Percentiles rank a stretch among this genome's conserved stretches.
Evolutionary conservation across 441 rosid genomes (phyloP).

Genomic region (California macrophylla): DNA sequence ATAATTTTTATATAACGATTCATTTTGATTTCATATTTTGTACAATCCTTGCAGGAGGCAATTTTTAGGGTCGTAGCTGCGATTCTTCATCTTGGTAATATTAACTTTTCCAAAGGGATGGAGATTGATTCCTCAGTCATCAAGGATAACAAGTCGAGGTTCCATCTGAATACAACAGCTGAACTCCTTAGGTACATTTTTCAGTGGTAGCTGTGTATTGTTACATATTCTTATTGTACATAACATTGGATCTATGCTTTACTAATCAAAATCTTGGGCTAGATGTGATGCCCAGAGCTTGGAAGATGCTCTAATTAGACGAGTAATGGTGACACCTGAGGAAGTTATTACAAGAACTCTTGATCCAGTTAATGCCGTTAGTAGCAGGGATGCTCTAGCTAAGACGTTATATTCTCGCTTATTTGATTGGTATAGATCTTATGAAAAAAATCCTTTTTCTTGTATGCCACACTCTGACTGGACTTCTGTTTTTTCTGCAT

Average conservation of each 20-base stretch:
- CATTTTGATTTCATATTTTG: conserved; percentile 14
- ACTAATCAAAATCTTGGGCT: conserved; percentile 8
- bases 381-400: conserved; percentile 95
- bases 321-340: conserved; percentile 99
- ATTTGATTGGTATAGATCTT: conserved; percentile 73
- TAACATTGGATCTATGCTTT: not conserved
- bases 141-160: conserved; percentile 85
- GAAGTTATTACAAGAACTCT: conserved; percentile 96
- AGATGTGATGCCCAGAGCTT: conserved; percentile 90
- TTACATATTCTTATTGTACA: conserved; percentile 11
- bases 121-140: conserved; percentile 88
- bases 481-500: not conserved
- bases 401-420: conserved; percentile 96
- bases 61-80: conserved; percentile 98
- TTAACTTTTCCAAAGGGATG: conserved; percentile 80
- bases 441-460: conserved; percentile 11
- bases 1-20: conserved; percentile 14
- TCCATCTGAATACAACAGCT: conserved; percentile 68
- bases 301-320: conserved; percentile 93
- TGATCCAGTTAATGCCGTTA: conserved; percentile 73
- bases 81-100: conserved; percentile 86
- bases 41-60: conserved; percentile 49
- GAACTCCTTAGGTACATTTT: conserved; percentile 70
- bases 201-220: not conserved
- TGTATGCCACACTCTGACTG: not conserved